Conservation (phyloP, 306 rosid genomes). For the Gastrolobium bilobum region DNA sequence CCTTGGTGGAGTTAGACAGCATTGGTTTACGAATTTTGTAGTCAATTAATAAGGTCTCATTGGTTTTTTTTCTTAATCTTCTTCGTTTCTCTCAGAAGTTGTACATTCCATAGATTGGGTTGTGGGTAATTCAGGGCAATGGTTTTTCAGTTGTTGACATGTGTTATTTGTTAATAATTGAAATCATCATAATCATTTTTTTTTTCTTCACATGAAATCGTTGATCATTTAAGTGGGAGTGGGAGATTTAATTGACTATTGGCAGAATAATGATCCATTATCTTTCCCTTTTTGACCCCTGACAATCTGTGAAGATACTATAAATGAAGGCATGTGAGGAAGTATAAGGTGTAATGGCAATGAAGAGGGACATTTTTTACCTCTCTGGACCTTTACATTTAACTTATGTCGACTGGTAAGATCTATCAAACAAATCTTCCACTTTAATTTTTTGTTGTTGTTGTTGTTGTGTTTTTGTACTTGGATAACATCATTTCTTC, state of each 20-base stretch:
- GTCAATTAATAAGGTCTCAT: no score
- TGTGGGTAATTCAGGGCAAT: background rate
- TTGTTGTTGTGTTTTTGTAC: background rate
- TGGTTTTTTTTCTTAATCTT: no score
- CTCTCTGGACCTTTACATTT: constrained; percentile 86
- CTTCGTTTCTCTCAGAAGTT: background rate
- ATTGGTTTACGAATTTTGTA: background rate
- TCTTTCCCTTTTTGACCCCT: background rate
- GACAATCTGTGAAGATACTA: constrained; percentile 44
- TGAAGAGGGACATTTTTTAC: constrained; percentile 76
- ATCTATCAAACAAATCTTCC: constrained; percentile 9
- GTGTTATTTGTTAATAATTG: constrained; percentile 6
- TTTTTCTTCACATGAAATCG: background rate
- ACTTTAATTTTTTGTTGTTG: background rate
- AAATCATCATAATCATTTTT: background rate
- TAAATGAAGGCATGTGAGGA: constrained; percentile 41
- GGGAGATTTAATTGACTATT: constrained; percentile 7
- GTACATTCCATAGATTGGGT: background rate
- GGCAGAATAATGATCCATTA: constrained; percentile 1
- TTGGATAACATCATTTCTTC: constrained; percentile 30
- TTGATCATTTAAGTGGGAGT: background rate
- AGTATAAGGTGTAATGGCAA: constrained; percentile 61
- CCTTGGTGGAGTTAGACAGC: background rate
- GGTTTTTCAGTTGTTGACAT: constrained; percentile 39
- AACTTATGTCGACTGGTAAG: constrained; percentile 81